These are phyloP conservation scores for Colletotrichum cordylinicola DNA, from an alignment of 2,329 filamentous ascomycete genomes.

Conservation along the genomic window DNA sequence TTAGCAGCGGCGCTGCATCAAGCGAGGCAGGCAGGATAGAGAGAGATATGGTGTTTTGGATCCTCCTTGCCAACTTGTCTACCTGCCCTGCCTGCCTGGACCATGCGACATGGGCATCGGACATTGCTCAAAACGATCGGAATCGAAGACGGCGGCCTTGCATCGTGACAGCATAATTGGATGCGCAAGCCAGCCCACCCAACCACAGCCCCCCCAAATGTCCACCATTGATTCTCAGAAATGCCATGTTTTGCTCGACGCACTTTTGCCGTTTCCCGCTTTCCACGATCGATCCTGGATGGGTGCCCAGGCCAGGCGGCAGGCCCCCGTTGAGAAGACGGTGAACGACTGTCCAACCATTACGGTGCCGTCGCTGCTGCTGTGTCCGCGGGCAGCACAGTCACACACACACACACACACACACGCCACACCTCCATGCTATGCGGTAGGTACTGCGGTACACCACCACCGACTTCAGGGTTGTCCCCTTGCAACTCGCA, in stretches of 20 bases:
- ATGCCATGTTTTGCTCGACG: constrained; percentile 19
- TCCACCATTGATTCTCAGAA: neutral
- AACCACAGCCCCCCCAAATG: neutral
- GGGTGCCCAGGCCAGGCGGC: neutral
- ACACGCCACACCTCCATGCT: neutral
- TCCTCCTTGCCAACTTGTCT: neutral
- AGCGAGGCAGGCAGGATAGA: neutral
- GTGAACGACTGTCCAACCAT: neutral
- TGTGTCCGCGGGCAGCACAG: neutral
- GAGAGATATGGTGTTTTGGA: constrained; percentile 16
- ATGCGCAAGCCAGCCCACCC: neutral
- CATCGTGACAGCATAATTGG: constrained; percentile 1
- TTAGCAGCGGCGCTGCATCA: neutral
- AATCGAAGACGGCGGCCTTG: constrained; percentile 16
- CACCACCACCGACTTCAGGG: neutral
- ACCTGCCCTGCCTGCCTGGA: neutral
- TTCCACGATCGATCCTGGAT: neutral
- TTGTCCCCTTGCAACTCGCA: constrained; percentile 4
- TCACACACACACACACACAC: neutral
- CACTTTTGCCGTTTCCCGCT: constrained; percentile 5
- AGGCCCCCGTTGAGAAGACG: neutral
- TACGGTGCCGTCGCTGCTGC: neutral
- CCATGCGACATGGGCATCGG: neutral
- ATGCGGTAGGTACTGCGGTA: neutral
- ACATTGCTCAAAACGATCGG: neutral